A percentile compares a stretch with the other conserved stretches of the same genome.
Conservation (phyloP, 1,284 basidiomycete genomes). For the Ustilago loliicola region DNA sequence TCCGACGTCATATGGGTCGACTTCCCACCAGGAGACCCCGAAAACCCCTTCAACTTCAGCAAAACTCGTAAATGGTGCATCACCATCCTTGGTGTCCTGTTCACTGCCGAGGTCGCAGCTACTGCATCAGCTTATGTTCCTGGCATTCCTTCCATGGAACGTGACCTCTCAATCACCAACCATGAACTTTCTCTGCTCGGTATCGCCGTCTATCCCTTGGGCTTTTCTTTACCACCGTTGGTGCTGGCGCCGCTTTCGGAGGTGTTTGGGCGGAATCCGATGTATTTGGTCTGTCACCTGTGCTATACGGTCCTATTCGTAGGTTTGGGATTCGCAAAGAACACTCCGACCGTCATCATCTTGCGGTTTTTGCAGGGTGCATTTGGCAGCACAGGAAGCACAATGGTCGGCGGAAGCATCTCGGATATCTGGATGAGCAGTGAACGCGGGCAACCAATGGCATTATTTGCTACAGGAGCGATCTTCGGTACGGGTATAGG, state of each 20-base stretch:
- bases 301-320: slow-evolving; percentile 72
- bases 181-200: slow-evolving; percentile 77
- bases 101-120: slow-evolving; percentile 74
- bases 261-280: slow-evolving; percentile 80
- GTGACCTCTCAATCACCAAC: slow-evolving; percentile 77
- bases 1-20: slow-evolving; percentile 74
- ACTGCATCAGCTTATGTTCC: slow-evolving; percentile 74
- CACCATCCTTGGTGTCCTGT: slow-evolving; percentile 76
- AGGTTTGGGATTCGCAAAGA: slow-evolving; percentile 72
- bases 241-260: slow-evolving; percentile 78
- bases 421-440: slow-evolving; percentile 70
- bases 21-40: slow-evolving; percentile 73
- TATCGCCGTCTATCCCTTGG: slow-evolving; percentile 74
- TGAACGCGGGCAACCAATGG: slow-evolving; percentile 78
- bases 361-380: slow-evolving; percentile 79
- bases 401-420: slow-evolving; percentile 83
- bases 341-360: slow-evolving; percentile 79
- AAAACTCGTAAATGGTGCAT: slow-evolving; percentile 76
- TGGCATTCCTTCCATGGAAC: slow-evolving; percentile 77
- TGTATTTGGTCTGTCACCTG: slow-evolving; percentile 77
- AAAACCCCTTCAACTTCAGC: slow-evolving; percentile 76
- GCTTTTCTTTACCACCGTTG: slow-evolving; percentile 80
- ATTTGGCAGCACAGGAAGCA: slow-evolving; percentile 77
- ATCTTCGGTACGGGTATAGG: slow-evolving; percentile 78
- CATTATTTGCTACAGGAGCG: slow-evolving; percentile 52